A percentile compares a stretch with the other conserved stretches of the same genome.
phyloP scores from a whole-genome alignment of 2,329 filamentous ascomycete species.

The Fusarium goolgardi region DNA sequence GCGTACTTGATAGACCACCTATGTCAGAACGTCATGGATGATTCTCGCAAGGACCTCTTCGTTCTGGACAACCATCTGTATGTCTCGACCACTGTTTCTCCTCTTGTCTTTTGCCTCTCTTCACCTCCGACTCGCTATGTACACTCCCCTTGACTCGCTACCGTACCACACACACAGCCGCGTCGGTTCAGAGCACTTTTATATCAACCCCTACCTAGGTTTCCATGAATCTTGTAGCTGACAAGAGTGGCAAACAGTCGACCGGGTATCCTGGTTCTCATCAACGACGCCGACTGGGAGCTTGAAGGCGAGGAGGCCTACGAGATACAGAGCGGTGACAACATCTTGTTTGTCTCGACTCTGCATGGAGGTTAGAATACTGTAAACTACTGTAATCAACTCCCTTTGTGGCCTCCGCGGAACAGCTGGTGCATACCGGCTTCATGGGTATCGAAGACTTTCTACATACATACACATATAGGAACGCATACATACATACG shows the following conservation, averaged over 20 bases:
- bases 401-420: slow-evolving; percentile 15
- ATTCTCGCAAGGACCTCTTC: slow-evolving; percentile 87
- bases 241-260: slow-evolving; percentile 68
- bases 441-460: slow-evolving; percentile 34
- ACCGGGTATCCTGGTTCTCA: slow-evolving; percentile 93
- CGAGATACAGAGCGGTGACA: slow-evolving; percentile 83
- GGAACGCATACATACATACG: slow-evolving; percentile 19
- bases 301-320: slow-evolving; percentile 95
- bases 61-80: slow-evolving; percentile 90
- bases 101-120: slow-evolving; percentile 1
- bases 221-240: slow-evolving; percentile 39
- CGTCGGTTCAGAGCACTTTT: slow-evolving; percentile 9
- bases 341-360: slow-evolving; percentile 95
- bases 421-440: slow-evolving; percentile 23
- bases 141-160: slow-evolving; percentile 40
- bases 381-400: slow-evolving; percentile 15
- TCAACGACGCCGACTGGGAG: slow-evolving; percentile 99
- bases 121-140: slow-evolving; percentile 19
- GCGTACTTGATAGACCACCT: slow-evolving; percentile 82
- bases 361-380: slow-evolving; percentile 82
- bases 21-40: slow-evolving; percentile 84
- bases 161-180: slow-evolving; percentile 3
- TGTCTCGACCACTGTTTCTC: slow-evolving; percentile 54
- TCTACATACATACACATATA: slow-evolving; percentile 22
- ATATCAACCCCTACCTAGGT: slow-evolving; percentile 7